Base-by-base conservation (phyloP, 2,329 filamentous ascomycete genomes). In the Trichoderma atroviride region DNA sequence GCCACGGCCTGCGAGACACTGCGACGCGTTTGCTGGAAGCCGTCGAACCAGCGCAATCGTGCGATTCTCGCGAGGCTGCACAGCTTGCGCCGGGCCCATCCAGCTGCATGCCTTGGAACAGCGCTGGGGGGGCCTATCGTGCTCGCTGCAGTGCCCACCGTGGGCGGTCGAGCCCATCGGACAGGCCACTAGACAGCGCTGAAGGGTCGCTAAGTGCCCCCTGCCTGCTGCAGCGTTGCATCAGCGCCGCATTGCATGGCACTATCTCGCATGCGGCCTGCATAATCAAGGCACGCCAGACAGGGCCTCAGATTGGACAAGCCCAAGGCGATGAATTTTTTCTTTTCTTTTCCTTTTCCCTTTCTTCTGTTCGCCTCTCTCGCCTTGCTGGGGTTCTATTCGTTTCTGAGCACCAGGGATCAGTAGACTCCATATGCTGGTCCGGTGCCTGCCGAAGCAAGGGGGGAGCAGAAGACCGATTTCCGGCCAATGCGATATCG, bases 161-260 rank as follows among this genome's bases (percentile, higher is more conserved):
- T 58, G 63, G 63, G 55, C 53, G 53, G 63, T 58, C 63, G 64
- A 24, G 55, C 35, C 64, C 55, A 63, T 50, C 58, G 22, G 29
- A 69, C 43, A 58, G 35, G 50, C 35, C 66, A 27, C 66, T 63
- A 69, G 47, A 31, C 35, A 52, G 64, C 6, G 59, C 24, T 68
- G 33, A 31, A 33, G 33, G 57, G 27, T 47, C 66, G 61, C 50
- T 62, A 60, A 56, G 29, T 16, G 58, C 16, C 61, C 61, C 68
- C 56, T 59, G 53, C 50, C 27, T 33, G 61, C 68, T 64, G 68
- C 53, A 69, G 61, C 43, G 68, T 69, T 69, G 57, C 68, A 69
- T 69, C 68, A 64, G 61, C 68, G 56, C 61, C 60, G 61, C 59
- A 63, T 69, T 56, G 60, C 68, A 65, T 60, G 27, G 68, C 68